Evolutionary conservation across 257 asterid genomes (phyloP), one percentile per base, ranked within the genome.

Genomic region (Forsythia suspensa): DNA sequence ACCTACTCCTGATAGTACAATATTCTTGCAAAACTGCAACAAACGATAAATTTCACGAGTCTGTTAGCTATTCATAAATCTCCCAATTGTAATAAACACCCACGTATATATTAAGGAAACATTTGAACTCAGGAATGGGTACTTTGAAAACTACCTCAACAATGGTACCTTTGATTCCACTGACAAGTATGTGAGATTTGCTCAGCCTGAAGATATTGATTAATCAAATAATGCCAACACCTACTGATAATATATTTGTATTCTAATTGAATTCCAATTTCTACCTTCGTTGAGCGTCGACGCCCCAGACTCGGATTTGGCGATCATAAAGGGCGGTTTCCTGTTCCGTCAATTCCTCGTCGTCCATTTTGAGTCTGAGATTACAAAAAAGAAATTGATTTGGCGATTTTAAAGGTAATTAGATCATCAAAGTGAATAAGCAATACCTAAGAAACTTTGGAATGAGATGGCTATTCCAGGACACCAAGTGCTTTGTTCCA

Each of bases 241-340:
- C 21, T 52, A 4, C 3, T 4, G 61, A 52, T 0, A 16, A 73
- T 8, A 67, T 39, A 9, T 44, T 10, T 11, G 16, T 0, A 11
- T 44, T 11, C 52, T 10, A 44, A 44, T 44, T 44, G 16, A 44
- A 11, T 44, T 44, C 52, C 52, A 44, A 44, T 0, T 44, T 44
- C 16, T 70, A 96, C 99, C 98, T 91, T 81, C 98, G 84, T 41
- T 92, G 99, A 82, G 99, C 98, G 85, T 94, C 98, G 77, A 97
- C 97, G 0, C 99, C 99, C 99, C 99, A 96, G 73, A 96, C 99
- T 73, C 99, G 94, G 84, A 95, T 96, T 87, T 96, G 99, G 44
- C 99, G 98, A 87, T 96, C 99, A 61, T 96, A 96, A 16, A 96
- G 92, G 12, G 99, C 97, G 15, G 98, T 96, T 87, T 96, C 99